A percentile compares a stretch with the other conserved stretches of the same genome.
Conservation (phyloP, 2,329 filamentous ascomycete genomes). For the Talaromyces amestolkiae region DNA sequence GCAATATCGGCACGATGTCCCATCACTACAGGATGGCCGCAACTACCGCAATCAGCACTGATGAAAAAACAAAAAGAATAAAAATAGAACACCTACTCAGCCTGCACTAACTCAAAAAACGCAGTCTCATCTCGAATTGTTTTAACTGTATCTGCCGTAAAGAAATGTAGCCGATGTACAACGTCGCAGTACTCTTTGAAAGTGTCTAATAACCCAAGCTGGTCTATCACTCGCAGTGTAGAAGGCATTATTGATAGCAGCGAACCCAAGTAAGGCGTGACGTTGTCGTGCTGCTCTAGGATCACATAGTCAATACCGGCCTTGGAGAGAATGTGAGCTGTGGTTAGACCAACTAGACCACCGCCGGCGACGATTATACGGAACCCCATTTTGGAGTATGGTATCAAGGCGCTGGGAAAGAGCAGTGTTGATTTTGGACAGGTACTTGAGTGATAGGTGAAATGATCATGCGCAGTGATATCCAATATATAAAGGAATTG, state of each 20-base stretch:
- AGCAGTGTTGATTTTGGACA: too few species aligned
- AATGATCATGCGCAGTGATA: neutral
- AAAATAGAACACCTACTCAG: slow-evolving; percentile 20
- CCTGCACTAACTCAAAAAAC: neutral
- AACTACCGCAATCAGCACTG: slow-evolving; percentile 12
- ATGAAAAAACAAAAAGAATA: slow-evolving; percentile 22
- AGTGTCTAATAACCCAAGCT: slow-evolving; percentile 43
- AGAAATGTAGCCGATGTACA: neutral
- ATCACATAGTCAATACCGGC: slow-evolving; percentile 49
- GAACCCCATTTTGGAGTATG: slow-evolving; percentile 11
- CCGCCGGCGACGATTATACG: slow-evolving; percentile 49
- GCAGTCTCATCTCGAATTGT: neutral
- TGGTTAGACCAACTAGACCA: slow-evolving; percentile 47
- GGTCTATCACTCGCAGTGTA: slow-evolving; percentile 48
- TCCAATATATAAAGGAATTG: neutral
- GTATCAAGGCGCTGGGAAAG: too few species aligned
- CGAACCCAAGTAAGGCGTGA: slow-evolving; percentile 44
- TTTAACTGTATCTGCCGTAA: slow-evolving; percentile 13
- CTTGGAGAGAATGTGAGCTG: slow-evolving; percentile 47
- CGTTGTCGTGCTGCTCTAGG: slow-evolving; percentile 41
- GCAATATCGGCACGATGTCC: slow-evolving; percentile 13
- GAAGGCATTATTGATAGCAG: slow-evolving; percentile 47
- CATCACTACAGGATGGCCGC: slow-evolving; percentile 12
- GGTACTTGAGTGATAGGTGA: neutral
- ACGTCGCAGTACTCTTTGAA: slow-evolving; percentile 29